These are phyloP conservation scores for Fraxinus paxiana DNA, from an alignment of 305 asterid genomes.

Conservation along the genomic window DNA sequence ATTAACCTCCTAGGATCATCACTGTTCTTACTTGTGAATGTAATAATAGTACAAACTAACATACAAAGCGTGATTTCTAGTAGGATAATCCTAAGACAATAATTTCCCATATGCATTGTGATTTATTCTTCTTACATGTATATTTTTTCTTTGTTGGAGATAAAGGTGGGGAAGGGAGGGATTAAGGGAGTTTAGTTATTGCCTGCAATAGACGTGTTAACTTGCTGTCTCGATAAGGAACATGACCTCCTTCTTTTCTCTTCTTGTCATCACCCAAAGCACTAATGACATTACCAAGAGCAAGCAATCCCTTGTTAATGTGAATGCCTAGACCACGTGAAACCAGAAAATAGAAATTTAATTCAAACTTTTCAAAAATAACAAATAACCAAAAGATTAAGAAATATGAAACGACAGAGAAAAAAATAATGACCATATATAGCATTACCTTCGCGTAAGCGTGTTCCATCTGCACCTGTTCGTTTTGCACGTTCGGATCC, in stretches of 20 bases:
- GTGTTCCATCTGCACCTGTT: slow-evolving; percentile 91
- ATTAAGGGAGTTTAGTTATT: slow-evolving; percentile 15
- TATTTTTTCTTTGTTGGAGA: slow-evolving; percentile 4
- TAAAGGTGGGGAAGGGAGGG: not conserved
- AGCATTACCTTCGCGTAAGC: slow-evolving; percentile 81
- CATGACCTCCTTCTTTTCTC: slow-evolving; percentile 94
- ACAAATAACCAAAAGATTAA: not conserved
- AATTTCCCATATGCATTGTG: not conserved
- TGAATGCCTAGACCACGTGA: slow-evolving; percentile 65
- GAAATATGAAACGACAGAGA: not conserved
- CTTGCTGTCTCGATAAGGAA: slow-evolving; percentile 97
- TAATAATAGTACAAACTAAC: not conserved
- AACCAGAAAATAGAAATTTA: slow-evolving; percentile 11
- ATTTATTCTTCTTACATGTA: not conserved
- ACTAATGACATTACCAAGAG: slow-evolving; percentile 96
- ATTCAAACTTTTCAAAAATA: slow-evolving; percentile 11
- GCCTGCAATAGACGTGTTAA: slow-evolving; percentile 88
- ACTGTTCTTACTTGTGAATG: not conserved
- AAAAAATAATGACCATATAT: slow-evolving; percentile 6
- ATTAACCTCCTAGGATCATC: not conserved
- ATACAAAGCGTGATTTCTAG: not conserved
- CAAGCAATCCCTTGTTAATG: slow-evolving; percentile 85
- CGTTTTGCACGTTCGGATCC: slow-evolving; percentile 98
- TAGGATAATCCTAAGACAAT: not conserved
- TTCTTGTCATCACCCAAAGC: slow-evolving; percentile 94